Base-by-base conservation (phyloP, 164 flowering plant species). In the Vitis riparia region DNA sequence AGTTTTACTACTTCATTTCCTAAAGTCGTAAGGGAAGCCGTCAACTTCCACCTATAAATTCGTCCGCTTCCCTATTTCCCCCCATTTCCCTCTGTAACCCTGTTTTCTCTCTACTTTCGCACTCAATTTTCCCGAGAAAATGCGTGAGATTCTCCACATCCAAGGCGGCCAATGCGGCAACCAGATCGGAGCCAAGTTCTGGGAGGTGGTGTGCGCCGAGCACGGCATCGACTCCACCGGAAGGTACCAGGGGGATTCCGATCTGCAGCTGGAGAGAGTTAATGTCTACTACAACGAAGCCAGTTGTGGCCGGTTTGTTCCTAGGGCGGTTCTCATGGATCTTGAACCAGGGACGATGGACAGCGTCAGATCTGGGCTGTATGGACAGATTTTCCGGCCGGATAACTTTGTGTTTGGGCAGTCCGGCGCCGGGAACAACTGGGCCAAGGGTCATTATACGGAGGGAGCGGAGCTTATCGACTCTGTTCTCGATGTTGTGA, bases 251-350 rank as follows among this genome's bases (percentile, higher is more conserved):
- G 84, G 84, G 9, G 84, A 81, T 67, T 19, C 78, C 0, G 76
- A 73, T 6, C 79, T 78, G 9, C 84, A 81, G 65, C 71, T 78
- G 11, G 84, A 81, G 76, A 73, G 82, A 15, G 72, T 78, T 62
- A 78, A 81, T 17, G 84, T 81, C 30, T 81, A 81, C 76, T 81
- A 78, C 81, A 81, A 81, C 68, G 84, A 81, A 30, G 84, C 81
- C 2, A 78, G 80, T 29, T 78, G 84, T 53, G 84, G 84, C 1
- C 30, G 81, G 30, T 81, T 70, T 51, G 84, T 81, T 16, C 84
- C 84, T 9, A 70, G 84, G 1, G 84, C 84, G 2, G 81, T 81
- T 11, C 70, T 81, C 59, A 68, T 81, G 80, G 84, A 81, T 71
- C 84, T 81, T 13, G 84, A 81, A 65, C 82, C 82, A 0, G 81